Conservation (phyloP, 1,284 basidiomycete species). For the Malassezia yamatoensis region DNA sequence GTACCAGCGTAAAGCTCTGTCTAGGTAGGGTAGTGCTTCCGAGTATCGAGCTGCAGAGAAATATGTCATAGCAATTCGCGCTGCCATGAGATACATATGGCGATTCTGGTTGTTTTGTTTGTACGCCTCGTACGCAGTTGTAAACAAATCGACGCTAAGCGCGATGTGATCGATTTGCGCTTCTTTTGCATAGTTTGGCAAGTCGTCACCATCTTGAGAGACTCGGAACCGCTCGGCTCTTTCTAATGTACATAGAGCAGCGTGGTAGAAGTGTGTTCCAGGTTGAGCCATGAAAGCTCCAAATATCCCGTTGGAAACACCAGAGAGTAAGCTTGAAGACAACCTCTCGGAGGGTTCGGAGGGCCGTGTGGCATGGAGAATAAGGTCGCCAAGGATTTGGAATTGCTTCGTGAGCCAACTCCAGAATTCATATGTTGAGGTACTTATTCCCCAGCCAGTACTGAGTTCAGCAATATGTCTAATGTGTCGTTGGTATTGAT, state of each 20-base stretch:
- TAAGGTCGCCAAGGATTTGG: slow-evolving; percentile 31
- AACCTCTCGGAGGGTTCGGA: not conserved
- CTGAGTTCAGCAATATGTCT: slow-evolving; percentile 77
- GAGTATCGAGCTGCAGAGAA: slow-evolving; percentile 19
- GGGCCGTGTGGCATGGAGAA: slow-evolving; percentile 21
- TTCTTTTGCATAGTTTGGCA: not conserved
- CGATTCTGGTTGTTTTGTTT: slow-evolving; percentile 18
- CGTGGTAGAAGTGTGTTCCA: slow-evolving; percentile 31
- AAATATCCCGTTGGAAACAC: too few relatives aligned
- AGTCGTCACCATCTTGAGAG: not conserved
- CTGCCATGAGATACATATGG: slow-evolving; percentile 23
- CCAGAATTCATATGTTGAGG: slow-evolving; percentile 93
- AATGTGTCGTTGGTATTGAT: slow-evolving; percentile 72
- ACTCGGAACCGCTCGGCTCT: slow-evolving; percentile 13
- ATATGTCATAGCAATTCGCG: slow-evolving; percentile 28
- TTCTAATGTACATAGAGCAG: slow-evolving; percentile 35
- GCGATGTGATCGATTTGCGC: slow-evolving; percentile 1
- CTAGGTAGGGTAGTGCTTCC: slow-evolving; percentile 33
- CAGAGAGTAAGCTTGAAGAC: too few relatives aligned
- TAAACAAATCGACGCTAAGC: slow-evolving; percentile 25
- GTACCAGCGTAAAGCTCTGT: slow-evolving; percentile 30
- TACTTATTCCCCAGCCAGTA: slow-evolving; percentile 89
- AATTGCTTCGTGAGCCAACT: slow-evolving; percentile 83
- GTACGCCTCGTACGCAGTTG: slow-evolving; percentile 32
- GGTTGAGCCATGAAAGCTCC: not conserved